phyloP scores from a whole-genome alignment of 257 asterid species.

The Thymus quinquecostatus region DNA sequence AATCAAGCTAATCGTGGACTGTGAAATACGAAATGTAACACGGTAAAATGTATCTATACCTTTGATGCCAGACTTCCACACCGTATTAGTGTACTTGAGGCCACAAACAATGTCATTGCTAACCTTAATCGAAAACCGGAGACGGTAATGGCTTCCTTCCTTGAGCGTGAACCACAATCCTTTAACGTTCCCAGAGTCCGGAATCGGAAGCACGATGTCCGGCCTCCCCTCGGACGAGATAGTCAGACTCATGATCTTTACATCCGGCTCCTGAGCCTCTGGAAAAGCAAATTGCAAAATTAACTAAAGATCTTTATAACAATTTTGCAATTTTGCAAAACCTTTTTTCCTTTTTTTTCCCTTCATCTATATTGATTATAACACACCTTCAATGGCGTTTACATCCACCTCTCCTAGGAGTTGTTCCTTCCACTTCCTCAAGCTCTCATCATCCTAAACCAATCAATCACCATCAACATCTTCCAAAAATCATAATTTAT shows the following conservation, averaged over 20 bases:
- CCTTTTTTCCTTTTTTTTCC: too few relatives aligned
- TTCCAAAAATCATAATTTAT: too few relatives aligned
- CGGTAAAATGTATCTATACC: slow-evolving; percentile 18
- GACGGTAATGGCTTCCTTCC: slow-evolving; percentile 51
- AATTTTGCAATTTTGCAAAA: not conserved
- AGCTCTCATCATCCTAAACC: slow-evolving; percentile 52
- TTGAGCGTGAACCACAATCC: slow-evolving; percentile 57
- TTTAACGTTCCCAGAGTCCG: slow-evolving; percentile 40
- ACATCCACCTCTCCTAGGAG: slow-evolving; percentile 53
- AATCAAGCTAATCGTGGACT: not conserved
- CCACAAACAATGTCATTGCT: slow-evolving; percentile 58
- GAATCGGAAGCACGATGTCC: slow-evolving; percentile 46
- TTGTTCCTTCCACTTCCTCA: slow-evolving; percentile 61
- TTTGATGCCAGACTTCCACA: slow-evolving; percentile 55
- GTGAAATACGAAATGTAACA: not conserved
- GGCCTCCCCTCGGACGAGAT: slow-evolving; percentile 40
- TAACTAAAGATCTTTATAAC: not conserved
- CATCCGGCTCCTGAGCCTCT: slow-evolving; percentile 58
- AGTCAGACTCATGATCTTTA: slow-evolving; percentile 43
- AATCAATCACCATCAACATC: too few relatives aligned
- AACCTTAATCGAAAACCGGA: slow-evolving; percentile 48
- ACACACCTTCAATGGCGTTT: slow-evolving; percentile 35
- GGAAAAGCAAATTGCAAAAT: not conserved
- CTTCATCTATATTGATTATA: too few relatives aligned
- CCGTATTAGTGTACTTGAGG: slow-evolving; percentile 50